Conservation (phyloP, 1,139 yeast species). For the Magnusiomyces clavatus region DNA sequence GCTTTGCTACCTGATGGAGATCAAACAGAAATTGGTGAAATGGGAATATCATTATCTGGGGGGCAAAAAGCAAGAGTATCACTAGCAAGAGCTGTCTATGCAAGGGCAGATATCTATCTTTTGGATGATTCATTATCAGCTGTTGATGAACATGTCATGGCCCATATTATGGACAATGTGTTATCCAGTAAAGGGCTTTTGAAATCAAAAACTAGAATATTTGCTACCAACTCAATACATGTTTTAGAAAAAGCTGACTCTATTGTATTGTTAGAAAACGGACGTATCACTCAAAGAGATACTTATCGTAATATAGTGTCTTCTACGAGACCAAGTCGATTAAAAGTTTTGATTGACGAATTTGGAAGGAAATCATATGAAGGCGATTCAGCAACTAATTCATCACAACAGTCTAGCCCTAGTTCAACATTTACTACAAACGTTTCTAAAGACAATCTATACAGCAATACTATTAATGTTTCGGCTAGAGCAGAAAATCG, state of each 20-base stretch:
- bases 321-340: conserved; percentile 17
- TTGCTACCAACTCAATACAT: conserved; percentile 74
- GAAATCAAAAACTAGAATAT: conserved; percentile 59
- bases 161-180: conserved; percentile 51
- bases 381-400: conserved; percentile 8
- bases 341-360: conserved; percentile 28
- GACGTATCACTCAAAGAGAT: conserved; percentile 43
- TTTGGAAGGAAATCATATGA: conserved; percentile 27
- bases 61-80: conserved; percentile 88
- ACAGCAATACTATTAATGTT: too few species aligned
- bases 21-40: conserved; percentile 79
- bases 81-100: conserved; percentile 80
- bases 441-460: neutral
- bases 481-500: too few species aligned
- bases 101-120: conserved; percentile 72
- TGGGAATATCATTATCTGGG: conserved; percentile 81
- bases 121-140: conserved; percentile 79
- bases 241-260: conserved; percentile 62
- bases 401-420: conserved; percentile 4
- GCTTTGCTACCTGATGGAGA: conserved; percentile 75
- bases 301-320: conserved; percentile 24
- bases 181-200: conserved; percentile 60
- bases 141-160: conserved; percentile 80
- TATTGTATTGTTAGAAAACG: conserved; percentile 51
- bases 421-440: neutral